A percentile compares a stretch with the other conserved stretches of the same genome.
phyloP scores from a whole-genome alignment of 768 basidiomycete genomes.

The Podaxis pistillaris region DNA sequence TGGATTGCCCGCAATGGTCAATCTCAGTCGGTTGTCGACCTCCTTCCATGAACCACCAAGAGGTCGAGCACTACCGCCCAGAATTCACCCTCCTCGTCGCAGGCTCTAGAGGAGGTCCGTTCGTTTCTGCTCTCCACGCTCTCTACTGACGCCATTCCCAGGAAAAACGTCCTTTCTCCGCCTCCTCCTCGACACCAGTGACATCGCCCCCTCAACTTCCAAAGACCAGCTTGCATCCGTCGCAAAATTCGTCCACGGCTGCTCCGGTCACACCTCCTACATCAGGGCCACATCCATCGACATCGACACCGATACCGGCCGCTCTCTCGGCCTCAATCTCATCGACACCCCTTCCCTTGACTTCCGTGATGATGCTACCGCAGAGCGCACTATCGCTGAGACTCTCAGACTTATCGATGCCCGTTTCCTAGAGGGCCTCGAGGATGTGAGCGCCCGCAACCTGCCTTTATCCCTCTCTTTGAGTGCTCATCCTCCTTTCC shows the following conservation, averaged over 20 bases:
- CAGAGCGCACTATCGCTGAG: slow-evolving; percentile 65
- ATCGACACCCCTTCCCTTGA: slow-evolving; percentile 84
- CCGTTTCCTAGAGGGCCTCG: slow-evolving; percentile 69
- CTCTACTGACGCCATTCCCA: slow-evolving; percentile 25
- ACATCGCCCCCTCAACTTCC: slow-evolving; percentile 57
- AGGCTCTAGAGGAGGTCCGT: slow-evolving; percentile 68
- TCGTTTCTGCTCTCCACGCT: slow-evolving; percentile 16
- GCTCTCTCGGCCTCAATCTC: slow-evolving; percentile 62
- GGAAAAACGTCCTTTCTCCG: slow-evolving; percentile 87
- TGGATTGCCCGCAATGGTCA: slow-evolving; percentile 69
- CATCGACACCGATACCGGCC: slow-evolving; percentile 57
- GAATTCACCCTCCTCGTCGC: slow-evolving; percentile 76
- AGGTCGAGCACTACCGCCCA: slow-evolving; percentile 44
- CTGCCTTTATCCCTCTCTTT: slow-evolving; percentile 18
- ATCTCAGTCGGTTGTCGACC: slow-evolving; percentile 49
- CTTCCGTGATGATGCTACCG: slow-evolving; percentile 60
- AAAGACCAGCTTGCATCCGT: slow-evolving; percentile 79
- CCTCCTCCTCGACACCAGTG: slow-evolving; percentile 79
- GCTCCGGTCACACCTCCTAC: slow-evolving; percentile 67
- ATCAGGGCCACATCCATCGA: slow-evolving; percentile 71
- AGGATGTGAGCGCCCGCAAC: slow-evolving; percentile 61
- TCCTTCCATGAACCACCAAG: slow-evolving; percentile 55
- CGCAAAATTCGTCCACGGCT: slow-evolving; percentile 81
- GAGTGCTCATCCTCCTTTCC: slow-evolving; percentile 18
- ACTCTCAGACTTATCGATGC: slow-evolving; percentile 71